Percentiles rank a stretch among this genome's conserved stretches.
Evolutionary conservation across 352 stramenopile genomes (phyloP).

Genomic region (Aphanomyces cochlioides): DNA sequence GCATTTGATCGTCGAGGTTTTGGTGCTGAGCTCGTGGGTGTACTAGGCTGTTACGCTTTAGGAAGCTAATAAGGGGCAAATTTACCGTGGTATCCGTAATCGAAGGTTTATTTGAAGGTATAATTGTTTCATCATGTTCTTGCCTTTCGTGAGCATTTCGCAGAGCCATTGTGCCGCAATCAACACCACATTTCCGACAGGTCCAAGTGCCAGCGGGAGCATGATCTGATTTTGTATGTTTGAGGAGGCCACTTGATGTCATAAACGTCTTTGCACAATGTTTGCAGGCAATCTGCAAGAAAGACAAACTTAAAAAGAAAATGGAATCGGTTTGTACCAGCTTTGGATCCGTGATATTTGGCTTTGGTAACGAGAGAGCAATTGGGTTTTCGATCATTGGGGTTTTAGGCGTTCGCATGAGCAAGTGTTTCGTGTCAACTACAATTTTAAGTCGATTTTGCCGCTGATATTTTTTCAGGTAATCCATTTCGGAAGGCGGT

Average conservation of each 20-base stretch:
- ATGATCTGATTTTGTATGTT: slow-evolving; percentile 30
- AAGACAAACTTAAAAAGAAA: too few relatives aligned
- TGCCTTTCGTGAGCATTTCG: slow-evolving; percentile 29
- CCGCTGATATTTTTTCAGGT: slow-evolving; percentile 3
- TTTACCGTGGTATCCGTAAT: background rate
- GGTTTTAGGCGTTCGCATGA: slow-evolving; percentile 7
- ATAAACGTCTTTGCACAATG: slow-evolving; percentile 31
- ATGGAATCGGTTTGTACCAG: background rate
- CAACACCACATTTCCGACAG: slow-evolving; percentile 27
- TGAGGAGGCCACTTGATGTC: slow-evolving; percentile 27
- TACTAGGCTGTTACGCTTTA: background rate
- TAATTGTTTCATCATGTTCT: slow-evolving; percentile 29
- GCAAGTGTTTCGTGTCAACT: slow-evolving; percentile 4
- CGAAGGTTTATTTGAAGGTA: slow-evolving; percentile 26
- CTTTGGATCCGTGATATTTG: slow-evolving; percentile 3
- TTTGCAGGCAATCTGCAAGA: slow-evolving; percentile 28
- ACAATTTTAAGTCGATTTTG: slow-evolving; percentile 7
- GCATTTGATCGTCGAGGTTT: background rate
- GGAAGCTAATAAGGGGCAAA: too few relatives aligned
- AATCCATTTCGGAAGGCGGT: slow-evolving; percentile 1
- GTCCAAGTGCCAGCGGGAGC: slow-evolving; percentile 26
- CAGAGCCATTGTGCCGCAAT: slow-evolving; percentile 28
- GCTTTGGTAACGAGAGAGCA: slow-evolving; percentile 10
- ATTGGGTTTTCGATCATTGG: slow-evolving; percentile 12
- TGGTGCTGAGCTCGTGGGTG: background rate